phyloP scores from a whole-genome alignment of 2,329 filamentous ascomycete genomes.

The Trichoderma sp. region DNA sequence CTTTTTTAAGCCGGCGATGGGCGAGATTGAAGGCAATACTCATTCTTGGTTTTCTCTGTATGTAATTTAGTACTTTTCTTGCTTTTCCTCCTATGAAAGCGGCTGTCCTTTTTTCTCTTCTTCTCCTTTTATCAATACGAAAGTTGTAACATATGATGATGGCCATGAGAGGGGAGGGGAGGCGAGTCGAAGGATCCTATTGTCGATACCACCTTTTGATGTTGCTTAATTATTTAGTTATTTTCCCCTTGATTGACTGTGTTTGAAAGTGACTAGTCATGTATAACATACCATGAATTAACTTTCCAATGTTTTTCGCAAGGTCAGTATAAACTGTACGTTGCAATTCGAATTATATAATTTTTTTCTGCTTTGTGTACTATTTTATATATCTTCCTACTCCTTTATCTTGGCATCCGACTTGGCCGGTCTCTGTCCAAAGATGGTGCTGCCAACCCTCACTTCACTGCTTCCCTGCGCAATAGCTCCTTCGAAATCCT shows the following conservation, averaged over 20 bases:
- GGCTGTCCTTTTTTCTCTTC: slow-evolving; percentile 7
- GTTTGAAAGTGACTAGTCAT: not conserved
- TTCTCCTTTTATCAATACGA: not conserved
- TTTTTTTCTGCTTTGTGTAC: not conserved
- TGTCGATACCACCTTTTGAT: slow-evolving; percentile 25
- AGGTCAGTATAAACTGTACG: not conserved
- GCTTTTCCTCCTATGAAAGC: slow-evolving; percentile 16
- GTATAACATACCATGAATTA: not conserved
- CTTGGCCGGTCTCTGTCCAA: slow-evolving; percentile 80
- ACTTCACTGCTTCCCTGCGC: slow-evolving; percentile 84
- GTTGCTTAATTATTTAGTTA: not conserved
- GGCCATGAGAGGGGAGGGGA: not conserved
- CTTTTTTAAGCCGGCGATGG: not conserved
- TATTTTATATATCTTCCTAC: slow-evolving; percentile 34
- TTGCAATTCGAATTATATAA: not conserved
- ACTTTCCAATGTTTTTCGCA: not conserved
- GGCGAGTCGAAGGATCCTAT: slow-evolving; percentile 2
- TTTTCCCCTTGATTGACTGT: not conserved
- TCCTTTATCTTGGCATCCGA: slow-evolving; percentile 72
- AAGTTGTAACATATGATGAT: slow-evolving; percentile 14
- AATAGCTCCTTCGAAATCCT: slow-evolving; percentile 91
- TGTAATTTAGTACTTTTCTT: slow-evolving; percentile 21
- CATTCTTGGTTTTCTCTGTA: slow-evolving; percentile 15
- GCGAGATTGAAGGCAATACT: slow-evolving; percentile 14
- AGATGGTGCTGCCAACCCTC: slow-evolving; percentile 90